Percentiles rank a stretch among this genome's conserved stretches.
phyloP scores from a whole-genome alignment of 495 filamentous ascomycete species.

The Halenospora varia region DNA sequence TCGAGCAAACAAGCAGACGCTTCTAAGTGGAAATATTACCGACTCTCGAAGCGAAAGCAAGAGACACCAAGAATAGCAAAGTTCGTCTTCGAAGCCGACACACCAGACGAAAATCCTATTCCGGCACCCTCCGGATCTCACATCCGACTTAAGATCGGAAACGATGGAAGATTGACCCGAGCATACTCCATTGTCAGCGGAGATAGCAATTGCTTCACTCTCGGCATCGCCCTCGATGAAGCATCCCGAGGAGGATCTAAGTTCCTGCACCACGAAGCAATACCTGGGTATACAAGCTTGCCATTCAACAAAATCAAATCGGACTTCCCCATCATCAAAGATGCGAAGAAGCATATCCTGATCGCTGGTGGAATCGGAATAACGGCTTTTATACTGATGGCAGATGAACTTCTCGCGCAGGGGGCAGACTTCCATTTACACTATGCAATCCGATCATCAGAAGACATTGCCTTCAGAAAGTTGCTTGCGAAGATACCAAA shows the following conservation, averaged over 20 bases:
- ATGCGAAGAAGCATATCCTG: constrained; percentile 41
- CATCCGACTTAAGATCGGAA: constrained; percentile 38
- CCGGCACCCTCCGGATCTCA: constrained; percentile 29
- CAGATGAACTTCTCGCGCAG: constrained; percentile 15
- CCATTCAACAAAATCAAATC: constrained; percentile 34
- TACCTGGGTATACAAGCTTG: constrained; percentile 42
- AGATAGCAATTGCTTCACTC: constrained; percentile 31
- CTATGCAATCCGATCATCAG: constrained; percentile 37
- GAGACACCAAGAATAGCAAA: constrained; percentile 35
- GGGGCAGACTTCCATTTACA: constrained; percentile 38
- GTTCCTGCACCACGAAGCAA: constrained; percentile 33
- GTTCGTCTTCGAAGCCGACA: constrained; percentile 30
- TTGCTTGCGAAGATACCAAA: constrained; percentile 29
- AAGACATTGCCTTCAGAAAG: constrained; percentile 38
- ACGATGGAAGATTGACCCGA: constrained; percentile 23
- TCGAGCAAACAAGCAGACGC: constrained; percentile 16
- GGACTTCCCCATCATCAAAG: constrained; percentile 18
- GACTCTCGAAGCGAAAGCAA: constrained; percentile 32
- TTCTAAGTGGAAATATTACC: constrained; percentile 32
- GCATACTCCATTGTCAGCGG: constrained; percentile 42
- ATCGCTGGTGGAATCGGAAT: constrained; percentile 45
- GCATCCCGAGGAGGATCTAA: constrained; percentile 39
- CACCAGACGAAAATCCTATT: not conserved
- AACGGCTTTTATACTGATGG: constrained; percentile 38
- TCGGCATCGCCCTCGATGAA: constrained; percentile 38